Evolutionary conservation across 2,329 filamentous ascomycete genomes (phyloP), one percentile per base, ranked within the genome.

Genomic region (Clarireedia homoeocarpa): DNA sequence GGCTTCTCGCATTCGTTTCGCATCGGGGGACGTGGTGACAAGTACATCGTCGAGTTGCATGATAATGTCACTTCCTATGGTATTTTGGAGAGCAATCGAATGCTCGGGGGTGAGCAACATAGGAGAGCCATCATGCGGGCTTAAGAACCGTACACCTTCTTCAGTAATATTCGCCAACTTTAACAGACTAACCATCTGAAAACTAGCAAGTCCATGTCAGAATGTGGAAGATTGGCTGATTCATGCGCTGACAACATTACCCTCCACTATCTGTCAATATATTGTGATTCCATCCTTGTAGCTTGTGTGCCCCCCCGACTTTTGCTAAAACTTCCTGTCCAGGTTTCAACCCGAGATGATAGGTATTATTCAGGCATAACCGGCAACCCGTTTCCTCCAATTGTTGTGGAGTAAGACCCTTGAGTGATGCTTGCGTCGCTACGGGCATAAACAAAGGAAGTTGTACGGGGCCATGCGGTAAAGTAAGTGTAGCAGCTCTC

Each of bases 21-120:
- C 77, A 71, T 99, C 94, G 0, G 92, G 92, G 0, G 91, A 96
- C 0, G 94, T 99, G 0, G 94, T 97, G 30, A 91, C 92, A 51
- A 99, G 87, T 14, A 99, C 95, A 71, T 99, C 95, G 76, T 99
- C 94, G 4, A 99, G 84, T 73, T 99, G 95, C 95, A 99, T 99
- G 63, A 97, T 96, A 65, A 99, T 97, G 73, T 99, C 94, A 61
- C 90, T 95, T 61, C 94, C 94, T 67, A 99, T 99, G 54, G 87
- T 92, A 72, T 99, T 97, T 71, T 99, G 94, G 3, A 99, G 79
- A 10, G 85, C 86, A 65, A 99, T 96, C 0, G 94, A 97, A 74
- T 97, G 92, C 71, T 99, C 95, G 0, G 94, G 94, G 0, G 94
- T 99, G 48, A 99, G 83, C 10, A 99, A 84, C 94, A 99, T 97